A percentile compares a stretch with the other conserved stretches of the same genome.
phyloP scores from a whole-genome alignment of 345 rosid genomes.

The Carallia brachiata region DNA sequence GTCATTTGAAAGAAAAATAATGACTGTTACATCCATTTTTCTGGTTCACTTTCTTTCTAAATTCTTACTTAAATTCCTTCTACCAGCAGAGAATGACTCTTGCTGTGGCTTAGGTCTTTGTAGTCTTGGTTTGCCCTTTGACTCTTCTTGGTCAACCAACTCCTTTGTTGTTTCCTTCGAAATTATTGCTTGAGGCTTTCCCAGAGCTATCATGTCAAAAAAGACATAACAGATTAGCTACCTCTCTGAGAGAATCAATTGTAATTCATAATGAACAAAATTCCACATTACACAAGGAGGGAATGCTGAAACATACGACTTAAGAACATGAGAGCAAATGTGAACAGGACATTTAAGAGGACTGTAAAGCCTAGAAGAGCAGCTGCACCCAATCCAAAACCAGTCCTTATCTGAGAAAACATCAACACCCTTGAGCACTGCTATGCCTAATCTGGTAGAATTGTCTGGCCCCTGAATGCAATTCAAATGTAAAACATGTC shows the following conservation, averaged over 20 bases:
- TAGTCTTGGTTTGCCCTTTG: conserved; percentile 31
- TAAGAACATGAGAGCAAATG: conserved; percentile 61
- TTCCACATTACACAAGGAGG: neutral
- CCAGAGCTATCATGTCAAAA: conserved; percentile 46
- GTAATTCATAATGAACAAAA: neutral
- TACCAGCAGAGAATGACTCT: conserved; percentile 32
- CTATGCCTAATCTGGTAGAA: conserved; percentile 49
- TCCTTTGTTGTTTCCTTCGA: conserved; percentile 51
- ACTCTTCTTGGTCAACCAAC: conserved; percentile 28
- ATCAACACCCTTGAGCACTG: conserved; percentile 53
- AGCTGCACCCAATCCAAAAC: conserved; percentile 85
- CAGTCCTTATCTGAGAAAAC: conserved; percentile 52
- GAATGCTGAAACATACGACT: conserved; percentile 45
- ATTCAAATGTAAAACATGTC: neutral
- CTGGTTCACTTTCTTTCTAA: neutral
- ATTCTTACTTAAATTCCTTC: conserved; percentile 48
- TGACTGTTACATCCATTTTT: neutral
- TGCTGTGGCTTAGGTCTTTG: conserved; percentile 29
- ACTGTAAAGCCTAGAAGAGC: conserved; percentile 59
- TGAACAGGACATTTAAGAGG: conserved; percentile 74
- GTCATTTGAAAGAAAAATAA: no score
- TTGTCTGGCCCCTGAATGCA: conserved; percentile 55
- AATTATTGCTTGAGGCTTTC: conserved; percentile 59
- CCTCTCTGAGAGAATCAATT: neutral
- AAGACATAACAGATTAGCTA: neutral